Conservation (phyloP, 78 protist genomes). For the Monosiga brevicollis region DNA sequence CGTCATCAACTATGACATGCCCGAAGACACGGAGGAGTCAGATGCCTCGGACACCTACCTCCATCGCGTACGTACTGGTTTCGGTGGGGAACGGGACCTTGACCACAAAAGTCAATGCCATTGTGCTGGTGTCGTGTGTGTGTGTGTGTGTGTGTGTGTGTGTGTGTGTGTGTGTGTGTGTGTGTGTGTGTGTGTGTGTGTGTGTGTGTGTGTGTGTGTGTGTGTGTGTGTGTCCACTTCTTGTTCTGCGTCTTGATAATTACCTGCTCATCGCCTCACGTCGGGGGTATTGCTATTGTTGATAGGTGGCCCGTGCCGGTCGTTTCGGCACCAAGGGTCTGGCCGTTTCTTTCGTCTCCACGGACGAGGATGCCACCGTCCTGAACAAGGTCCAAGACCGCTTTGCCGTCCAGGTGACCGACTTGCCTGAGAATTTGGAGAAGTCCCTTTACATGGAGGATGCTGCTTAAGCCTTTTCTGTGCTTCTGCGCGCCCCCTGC, state of each 20-base stretch:
- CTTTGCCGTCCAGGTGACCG: constrained; percentile 78
- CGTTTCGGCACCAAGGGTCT: constrained; percentile 99
- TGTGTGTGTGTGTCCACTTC: too few relatives aligned
- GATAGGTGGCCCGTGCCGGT: constrained; percentile 96
- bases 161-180: neutral
- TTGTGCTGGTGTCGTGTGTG: too few relatives aligned
- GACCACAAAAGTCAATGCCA: neutral
- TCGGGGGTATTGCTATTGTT: neutral
- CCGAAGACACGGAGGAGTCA: constrained; percentile 27
- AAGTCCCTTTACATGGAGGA: constrained; percentile 64
- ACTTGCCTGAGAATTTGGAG: constrained; percentile 75
- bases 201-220: neutral
- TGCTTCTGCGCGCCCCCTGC: neutral
- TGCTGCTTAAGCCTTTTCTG: neutral
- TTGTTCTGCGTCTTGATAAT: neutral
- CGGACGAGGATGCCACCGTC: constrained; percentile 55
- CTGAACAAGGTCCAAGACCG: constrained; percentile 83
- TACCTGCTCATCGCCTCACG: neutral
- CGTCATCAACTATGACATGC: constrained; percentile 99
- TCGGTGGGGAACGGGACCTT: neutral
- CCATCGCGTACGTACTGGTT: constrained; percentile 78
- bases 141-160: neutral
- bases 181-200: neutral
- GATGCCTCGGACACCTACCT: constrained; percentile 79
- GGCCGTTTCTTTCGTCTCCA: constrained; percentile 90